Base-by-base conservation (phyloP, 2,329 filamentous ascomycete species). In the Metarhizium humberi region DNA sequence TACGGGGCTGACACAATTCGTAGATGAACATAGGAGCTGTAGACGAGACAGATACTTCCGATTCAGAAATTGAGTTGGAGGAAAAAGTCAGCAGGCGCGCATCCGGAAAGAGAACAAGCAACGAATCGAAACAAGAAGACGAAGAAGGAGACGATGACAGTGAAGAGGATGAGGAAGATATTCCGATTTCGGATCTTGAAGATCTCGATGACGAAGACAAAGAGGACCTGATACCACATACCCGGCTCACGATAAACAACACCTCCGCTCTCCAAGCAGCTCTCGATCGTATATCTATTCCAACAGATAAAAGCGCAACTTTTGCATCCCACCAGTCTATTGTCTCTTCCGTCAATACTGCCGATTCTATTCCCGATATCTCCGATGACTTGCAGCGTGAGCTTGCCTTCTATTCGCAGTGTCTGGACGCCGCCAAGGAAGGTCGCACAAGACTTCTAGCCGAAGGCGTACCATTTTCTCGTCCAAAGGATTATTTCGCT, bases 221-320 rank as follows among this genome's bases (percentile, higher is more conserved):
- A 64, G 89, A 89, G 72, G 92, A 96, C 67, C 81, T 96, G 45
- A 84, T 95, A 58, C 90, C 91, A 16, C 88, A 95, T 74, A 90
- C 94, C 69, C 88, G 91, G 64, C 85, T 96, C 61, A 96, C 92
- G 53, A 97, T 97, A 76, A 96, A 99, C 81, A 99, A 99, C 77
- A 92, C 88, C 54, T 78, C 88, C 61, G 94, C 92, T 38, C 88
- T 99, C 52, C 82, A 84, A 61, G 79, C 88, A 62, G 85, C 90
- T 13, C 80, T 95, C 59, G 87, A 88, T 66, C 90, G 92, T 63
- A 90, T 95, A 69, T 61, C 70, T 45, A 76, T 94, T 53, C 83
- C 88, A 14, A 82, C 82, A 55, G 77, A 77, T 62, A 78, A 81
- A 54, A 79, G 81, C 60, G 84, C 89, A 20, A 80, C 88, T 48